Evolutionary conservation across 2,329 filamentous ascomycete species (phyloP).

Genomic region (Diaporthe destruens): DNA sequence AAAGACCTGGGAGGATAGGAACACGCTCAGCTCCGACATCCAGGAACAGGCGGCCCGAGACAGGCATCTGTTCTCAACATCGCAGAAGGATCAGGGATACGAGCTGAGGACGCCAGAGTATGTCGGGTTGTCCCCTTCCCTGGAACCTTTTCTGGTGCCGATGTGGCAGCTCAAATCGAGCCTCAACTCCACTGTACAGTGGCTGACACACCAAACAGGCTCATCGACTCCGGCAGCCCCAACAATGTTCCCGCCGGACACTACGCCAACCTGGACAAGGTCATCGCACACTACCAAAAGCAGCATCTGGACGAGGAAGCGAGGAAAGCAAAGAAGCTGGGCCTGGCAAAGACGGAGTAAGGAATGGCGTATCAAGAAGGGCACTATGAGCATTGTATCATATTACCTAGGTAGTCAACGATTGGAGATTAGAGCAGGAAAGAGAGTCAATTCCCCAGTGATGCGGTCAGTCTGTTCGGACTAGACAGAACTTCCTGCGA

Average conservation of each 20-base stretch:
- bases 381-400: constrained; percentile 19
- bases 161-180: not conserved
- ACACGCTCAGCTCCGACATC: constrained; percentile 63
- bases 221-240: constrained; percentile 62
- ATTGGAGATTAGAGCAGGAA: constrained; percentile 17
- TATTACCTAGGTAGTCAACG: not conserved
- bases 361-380: not conserved
- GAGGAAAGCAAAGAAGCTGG: constrained; percentile 64
- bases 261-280: constrained; percentile 65
- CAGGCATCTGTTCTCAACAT: constrained; percentile 66
- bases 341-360: constrained; percentile 52
- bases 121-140: constrained; percentile 48
- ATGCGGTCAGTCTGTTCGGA: not conserved
- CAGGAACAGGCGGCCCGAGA: constrained; percentile 70
- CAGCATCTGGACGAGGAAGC: constrained; percentile 68
- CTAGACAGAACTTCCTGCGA: not conserved
- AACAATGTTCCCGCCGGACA: constrained; percentile 69
- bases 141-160: not conserved
- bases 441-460: not conserved
- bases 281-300: constrained; percentile 69
- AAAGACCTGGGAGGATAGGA: constrained; percentile 65
- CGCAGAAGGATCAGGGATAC: constrained; percentile 59
- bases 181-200: not conserved
- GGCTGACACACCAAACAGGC: constrained; percentile 51
- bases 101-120: constrained; percentile 71